Evolutionary conservation across 2,329 filamentous ascomycete genomes (phyloP), one percentile per base, ranked within the genome.

Genomic region (Colletotrichum sp.): DNA sequence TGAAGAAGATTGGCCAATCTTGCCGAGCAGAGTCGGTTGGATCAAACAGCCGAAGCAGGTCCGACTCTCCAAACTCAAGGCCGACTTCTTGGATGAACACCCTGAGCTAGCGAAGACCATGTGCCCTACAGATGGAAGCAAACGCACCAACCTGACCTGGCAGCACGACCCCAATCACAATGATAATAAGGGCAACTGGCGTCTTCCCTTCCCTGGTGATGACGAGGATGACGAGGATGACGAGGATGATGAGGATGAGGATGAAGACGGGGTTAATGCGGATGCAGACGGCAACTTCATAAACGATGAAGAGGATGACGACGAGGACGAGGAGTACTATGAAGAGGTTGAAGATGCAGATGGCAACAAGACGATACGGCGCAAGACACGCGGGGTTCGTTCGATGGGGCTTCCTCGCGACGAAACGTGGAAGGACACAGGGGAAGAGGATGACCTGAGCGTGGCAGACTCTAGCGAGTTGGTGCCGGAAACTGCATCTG

Each of bases 11-110:
- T 32, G 30, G 12, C 49, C 66, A 8, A n/a, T 21, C 10, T 77
- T 85, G 13, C 84, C 83, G 16, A 85, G 85, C 75, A 80, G 79
- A 39, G 83, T 81, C 18, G 83, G 83, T 24, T 85, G 83, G 82
- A 80, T 85, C 21, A 77, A 74, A 8, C 72, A 63, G 2, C 66
- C 44, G 5, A 65, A 69, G 24, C 60, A 70, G 1, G 67, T 82
- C 6, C 69, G 71, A 15, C 75, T 83, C 9, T 69, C 73, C 6
- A 10, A 49, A 2, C 65, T 83, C 36, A 83, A 81, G 64, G 74
- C 77, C 1, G 69, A 36, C 10, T 84, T 84, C 73, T n/a, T 77
- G 0, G 36, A 34, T 8, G 60, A 62, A 63, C 79, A 83, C 28
- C 81, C 82, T 13, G 70, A 70, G 5, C 84, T 85, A 71, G 49